phyloP scores from a whole-genome alignment of 1,284 basidiomycete genomes.

The Trichosporon sp. region DNA sequence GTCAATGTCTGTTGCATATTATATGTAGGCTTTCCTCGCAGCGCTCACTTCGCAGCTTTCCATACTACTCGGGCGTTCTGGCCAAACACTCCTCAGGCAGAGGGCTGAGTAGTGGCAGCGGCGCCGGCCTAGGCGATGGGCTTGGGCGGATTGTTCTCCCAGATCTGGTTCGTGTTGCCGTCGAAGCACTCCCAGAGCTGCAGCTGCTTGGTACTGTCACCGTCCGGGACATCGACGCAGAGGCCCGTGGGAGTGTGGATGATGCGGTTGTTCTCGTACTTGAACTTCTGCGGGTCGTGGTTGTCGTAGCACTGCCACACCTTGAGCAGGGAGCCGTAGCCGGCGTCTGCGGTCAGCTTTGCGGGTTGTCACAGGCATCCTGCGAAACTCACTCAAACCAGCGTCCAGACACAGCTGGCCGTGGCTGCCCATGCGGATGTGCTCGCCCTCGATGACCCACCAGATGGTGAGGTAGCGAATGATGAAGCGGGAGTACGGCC shows the following conservation, averaged over 20 bases:
- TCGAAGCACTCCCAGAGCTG: neutral
- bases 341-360: neutral
- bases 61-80: too few relatives aligned
- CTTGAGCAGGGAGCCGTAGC: neutral
- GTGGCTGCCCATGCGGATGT: neutral
- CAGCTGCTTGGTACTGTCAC: neutral
- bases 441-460: neutral
- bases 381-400: neutral
- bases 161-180: constrained; percentile 6
- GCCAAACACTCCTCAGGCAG: too few relatives aligned
- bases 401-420: neutral
- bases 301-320: neutral
- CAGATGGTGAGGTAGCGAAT: neutral
- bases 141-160: neutral
- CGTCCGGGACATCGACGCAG: neutral
- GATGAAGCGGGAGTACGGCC: neutral
- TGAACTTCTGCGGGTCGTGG: neutral
- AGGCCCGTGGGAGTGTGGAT: neutral
- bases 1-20: neutral
- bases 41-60: too few relatives aligned
- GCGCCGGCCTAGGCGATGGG: too few relatives aligned
- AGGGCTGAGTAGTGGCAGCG: too few relatives aligned
- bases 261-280: neutral
- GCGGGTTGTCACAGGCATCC: neutral
- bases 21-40: neutral